Percentiles rank a stretch among this genome's conserved stretches.
Conservation (phyloP, 495 filamentous ascomycete genomes). For the Parachaetomium inaequale region DNA sequence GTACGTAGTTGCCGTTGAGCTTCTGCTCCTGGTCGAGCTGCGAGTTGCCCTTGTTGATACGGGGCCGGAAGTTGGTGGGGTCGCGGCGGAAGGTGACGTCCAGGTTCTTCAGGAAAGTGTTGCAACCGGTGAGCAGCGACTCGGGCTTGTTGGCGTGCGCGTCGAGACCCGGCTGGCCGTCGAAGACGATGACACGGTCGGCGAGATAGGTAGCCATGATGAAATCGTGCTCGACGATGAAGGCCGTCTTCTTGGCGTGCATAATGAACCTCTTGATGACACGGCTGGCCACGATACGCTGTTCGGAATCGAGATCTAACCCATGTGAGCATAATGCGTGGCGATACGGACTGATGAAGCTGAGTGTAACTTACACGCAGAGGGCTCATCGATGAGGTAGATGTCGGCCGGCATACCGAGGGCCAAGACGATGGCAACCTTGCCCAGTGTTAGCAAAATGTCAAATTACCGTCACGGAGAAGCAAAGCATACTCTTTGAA, state of each 20-base stretch:
- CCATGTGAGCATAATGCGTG: constrained; percentile 2
- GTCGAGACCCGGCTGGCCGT: constrained; percentile 84
- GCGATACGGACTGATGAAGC: background rate
- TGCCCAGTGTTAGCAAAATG: constrained; percentile 14
- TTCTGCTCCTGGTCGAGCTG: constrained; percentile 98
- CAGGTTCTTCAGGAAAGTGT: constrained; percentile 89
- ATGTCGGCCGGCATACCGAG: constrained; percentile 96
- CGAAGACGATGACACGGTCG: constrained; percentile 97
- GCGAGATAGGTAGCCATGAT: constrained; percentile 98
- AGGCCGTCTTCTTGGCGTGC: constrained; percentile 99
- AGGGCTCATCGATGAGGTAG: constrained; percentile 88
- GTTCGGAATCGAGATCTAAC: constrained; percentile 82
- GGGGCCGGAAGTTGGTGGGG: constrained; percentile 89
- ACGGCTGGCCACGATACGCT: constrained; percentile 93
- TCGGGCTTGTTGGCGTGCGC: constrained; percentile 86
- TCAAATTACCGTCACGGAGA: too few relatives aligned
- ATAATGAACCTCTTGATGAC: constrained; percentile 99
- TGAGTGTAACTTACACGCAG: constrained; percentile 28
- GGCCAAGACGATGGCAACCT: constrained; percentile 90
- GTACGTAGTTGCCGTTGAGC: constrained; percentile 82
- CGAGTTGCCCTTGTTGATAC: constrained; percentile 96
- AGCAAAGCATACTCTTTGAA: constrained; percentile 62
- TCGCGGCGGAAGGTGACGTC: constrained; percentile 98
- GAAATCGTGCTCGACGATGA: constrained; percentile 99
- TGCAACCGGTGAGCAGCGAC: constrained; percentile 91